Percentiles rank a stretch among this genome's conserved stretches.
Conservation (phyloP, 164 flowering plant species). For the Cinnamomum micranthum region DNA sequence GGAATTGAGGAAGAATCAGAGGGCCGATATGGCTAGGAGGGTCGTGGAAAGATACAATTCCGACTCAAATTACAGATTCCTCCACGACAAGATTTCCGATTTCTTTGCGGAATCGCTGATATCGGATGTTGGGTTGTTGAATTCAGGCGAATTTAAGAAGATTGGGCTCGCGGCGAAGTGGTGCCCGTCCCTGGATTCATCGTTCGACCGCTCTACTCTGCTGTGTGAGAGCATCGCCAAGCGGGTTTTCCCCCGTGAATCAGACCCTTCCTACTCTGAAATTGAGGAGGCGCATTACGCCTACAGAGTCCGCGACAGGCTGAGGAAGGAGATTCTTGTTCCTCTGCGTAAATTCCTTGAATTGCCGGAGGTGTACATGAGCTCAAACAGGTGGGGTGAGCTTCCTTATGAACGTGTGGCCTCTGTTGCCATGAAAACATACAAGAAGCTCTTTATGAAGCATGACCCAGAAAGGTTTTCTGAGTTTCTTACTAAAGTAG, state of each 20-base stretch:
- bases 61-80: conserved; percentile 25
- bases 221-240: conserved; percentile 48
- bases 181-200: conserved; percentile 33
- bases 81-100: conserved; percentile 30
- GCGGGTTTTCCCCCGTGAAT: conserved; percentile 36
- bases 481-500: conserved; percentile 30
- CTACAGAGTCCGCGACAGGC: conserved; percentile 40
- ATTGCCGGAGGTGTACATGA: conserved; percentile 46
- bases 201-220: conserved; percentile 22
- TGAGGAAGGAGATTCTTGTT: conserved; percentile 39
- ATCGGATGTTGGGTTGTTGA: conserved; percentile 14
- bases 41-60: conserved; percentile 23
- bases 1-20: neutral
- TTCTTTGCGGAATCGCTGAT: conserved; percentile 20
- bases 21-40: conserved; percentile 14
- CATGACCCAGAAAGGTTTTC: conserved; percentile 39
- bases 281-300: conserved; percentile 42
- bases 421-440: conserved; percentile 51
- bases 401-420: conserved; percentile 47
- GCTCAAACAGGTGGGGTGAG: conserved; percentile 35
- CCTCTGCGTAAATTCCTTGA: conserved; percentile 32
- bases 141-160: conserved; percentile 10
- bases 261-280: conserved; percentile 26
- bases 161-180: conserved; percentile 31
- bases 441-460: conserved; percentile 33